Evolutionary conservation across 495 filamentous ascomycete species (phyloP).

Genomic region (Astrothelium macrocarpum): DNA sequence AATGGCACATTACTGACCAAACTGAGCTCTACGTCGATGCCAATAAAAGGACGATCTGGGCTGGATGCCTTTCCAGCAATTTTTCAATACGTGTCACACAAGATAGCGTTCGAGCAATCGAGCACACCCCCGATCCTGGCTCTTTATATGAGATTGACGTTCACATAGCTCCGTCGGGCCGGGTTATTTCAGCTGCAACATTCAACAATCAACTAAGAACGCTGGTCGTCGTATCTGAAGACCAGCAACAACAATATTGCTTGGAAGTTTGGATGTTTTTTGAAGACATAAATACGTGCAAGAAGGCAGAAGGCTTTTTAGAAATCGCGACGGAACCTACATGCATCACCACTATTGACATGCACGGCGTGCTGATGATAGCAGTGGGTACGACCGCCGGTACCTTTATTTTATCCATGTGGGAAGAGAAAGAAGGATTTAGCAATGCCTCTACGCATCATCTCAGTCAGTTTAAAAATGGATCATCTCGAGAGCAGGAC

Average conservation of each 20-base stretch:
- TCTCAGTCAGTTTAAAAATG: not conserved
- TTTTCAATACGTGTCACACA: constrained; percentile 25
- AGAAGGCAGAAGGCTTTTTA: not conserved
- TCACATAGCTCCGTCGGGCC: constrained; percentile 4
- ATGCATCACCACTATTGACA: not conserved
- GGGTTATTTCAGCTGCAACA: constrained; percentile 15
- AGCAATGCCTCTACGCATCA: not conserved
- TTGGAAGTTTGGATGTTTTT: not conserved
- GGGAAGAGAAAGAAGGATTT: not conserved
- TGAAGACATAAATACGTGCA: not conserved
- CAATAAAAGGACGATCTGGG: constrained; percentile 20
- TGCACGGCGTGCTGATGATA: not conserved
- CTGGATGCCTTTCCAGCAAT: constrained; percentile 7
- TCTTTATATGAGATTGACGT: not conserved
- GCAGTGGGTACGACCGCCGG: not conserved
- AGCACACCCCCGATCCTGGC: not conserved
- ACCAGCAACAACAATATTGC: not conserved
- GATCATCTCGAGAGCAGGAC: not conserved
- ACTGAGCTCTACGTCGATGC: constrained; percentile 14
- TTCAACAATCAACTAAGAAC: constrained; percentile 7
- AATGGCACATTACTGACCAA: constrained; percentile 7
- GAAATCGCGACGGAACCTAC: not conserved
- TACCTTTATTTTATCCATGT: not conserved
- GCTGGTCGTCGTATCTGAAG: constrained; percentile 10
- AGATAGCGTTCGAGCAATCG: constrained; percentile 7